Evolutionary conservation across 2,329 filamentous ascomycete genomes (phyloP), one percentile per base, ranked within the genome.

Genomic region (Sclerotinia spermophila): DNA sequence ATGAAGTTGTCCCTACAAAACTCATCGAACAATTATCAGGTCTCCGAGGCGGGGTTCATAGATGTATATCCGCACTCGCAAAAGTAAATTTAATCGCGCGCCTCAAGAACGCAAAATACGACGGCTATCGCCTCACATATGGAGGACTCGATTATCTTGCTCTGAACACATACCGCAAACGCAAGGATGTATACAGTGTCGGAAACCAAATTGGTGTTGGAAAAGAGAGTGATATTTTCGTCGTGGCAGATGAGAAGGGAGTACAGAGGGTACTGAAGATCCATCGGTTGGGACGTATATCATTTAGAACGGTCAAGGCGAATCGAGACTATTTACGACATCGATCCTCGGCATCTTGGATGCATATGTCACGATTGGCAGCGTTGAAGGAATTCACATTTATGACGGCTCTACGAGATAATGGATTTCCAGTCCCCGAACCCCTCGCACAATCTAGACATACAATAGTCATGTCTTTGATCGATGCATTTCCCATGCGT

Each of bases 81-180:
- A 99, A 99, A 82, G 90, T 91, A 64, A 93, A 93, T 72, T 86
- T 99, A 77, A 97, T 99, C 77, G 94, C 92, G 59, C 92, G 92
- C 76, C 89, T 97, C 76, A 97, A 97, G 82, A 97, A 98, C 81
- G 93, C 95, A 73, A 95, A 93, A 81, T 99, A 99, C 82, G 96
- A 99, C 78, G 96, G 96, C 73, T 99, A 99, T 83, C 90, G 96
- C 68, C 86, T 99, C 69, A 97, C 95, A 10, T 99, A 99, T 80
- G 96, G 96, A 77, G 96, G 96, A 2, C 89, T 98, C 62, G 96
- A 99, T 83, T 99, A 99, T 81, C 89, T 99, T n/a, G 93, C 96
- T 24, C 86, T 99, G 68, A 94, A 98, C 82, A 90, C 93, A 0
- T 91, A 98, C 80, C 90, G 94, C 71, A 91, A 92, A 77, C 86